Percentiles rank a stretch among this genome's conserved stretches.
Evolutionary conservation across 352 stramenopile species (phyloP).

Genomic region (Phytopythium helicoides): DNA sequence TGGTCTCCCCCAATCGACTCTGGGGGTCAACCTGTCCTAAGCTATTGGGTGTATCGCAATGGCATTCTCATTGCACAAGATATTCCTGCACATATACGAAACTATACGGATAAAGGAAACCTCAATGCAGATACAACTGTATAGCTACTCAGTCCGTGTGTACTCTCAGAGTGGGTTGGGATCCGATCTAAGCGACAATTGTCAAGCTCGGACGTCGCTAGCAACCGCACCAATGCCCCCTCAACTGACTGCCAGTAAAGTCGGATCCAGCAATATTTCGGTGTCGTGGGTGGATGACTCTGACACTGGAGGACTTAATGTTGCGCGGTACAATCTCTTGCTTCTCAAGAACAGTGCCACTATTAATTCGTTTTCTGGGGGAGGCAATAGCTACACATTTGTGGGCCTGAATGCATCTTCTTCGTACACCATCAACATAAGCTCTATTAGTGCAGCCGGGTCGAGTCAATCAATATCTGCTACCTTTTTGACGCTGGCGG

Average conservation of each 20-base stretch:
- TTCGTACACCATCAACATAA: constrained; percentile 27
- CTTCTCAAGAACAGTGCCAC: constrained; percentile 15
- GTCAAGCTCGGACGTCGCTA: constrained; percentile 23
- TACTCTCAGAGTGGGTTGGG: constrained; percentile 35
- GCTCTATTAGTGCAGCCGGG: constrained; percentile 33
- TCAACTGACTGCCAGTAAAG: constrained; percentile 4
- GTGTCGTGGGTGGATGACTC: constrained; percentile 32
- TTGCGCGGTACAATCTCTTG: constrained; percentile 34
- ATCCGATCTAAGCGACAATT: constrained; percentile 34
- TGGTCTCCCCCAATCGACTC: constrained; percentile 58
- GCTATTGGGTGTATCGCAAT: constrained; percentile 58
- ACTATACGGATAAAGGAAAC: constrained; percentile 34
- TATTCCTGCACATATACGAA: constrained; percentile 11
- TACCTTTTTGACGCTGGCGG: constrained; percentile 19
- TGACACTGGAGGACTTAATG: constrained; percentile 40
- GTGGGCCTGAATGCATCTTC: constrained; percentile 25
- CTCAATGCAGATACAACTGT: constrained; percentile 34
- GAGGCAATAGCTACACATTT: constrained; percentile 13
- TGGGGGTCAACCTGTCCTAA: constrained; percentile 39
- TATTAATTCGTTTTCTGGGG: constrained; percentile 4
- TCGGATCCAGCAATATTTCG: constrained; percentile 34
- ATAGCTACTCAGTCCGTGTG: constrained; percentile 44
- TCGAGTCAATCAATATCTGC: constrained; percentile 16
- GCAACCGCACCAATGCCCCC: constrained; percentile 37
- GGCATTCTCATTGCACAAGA: constrained; percentile 21